phyloP scores from a whole-genome alignment of 352 stramenopile species.

The Thalassiosira mediterranea region DNA sequence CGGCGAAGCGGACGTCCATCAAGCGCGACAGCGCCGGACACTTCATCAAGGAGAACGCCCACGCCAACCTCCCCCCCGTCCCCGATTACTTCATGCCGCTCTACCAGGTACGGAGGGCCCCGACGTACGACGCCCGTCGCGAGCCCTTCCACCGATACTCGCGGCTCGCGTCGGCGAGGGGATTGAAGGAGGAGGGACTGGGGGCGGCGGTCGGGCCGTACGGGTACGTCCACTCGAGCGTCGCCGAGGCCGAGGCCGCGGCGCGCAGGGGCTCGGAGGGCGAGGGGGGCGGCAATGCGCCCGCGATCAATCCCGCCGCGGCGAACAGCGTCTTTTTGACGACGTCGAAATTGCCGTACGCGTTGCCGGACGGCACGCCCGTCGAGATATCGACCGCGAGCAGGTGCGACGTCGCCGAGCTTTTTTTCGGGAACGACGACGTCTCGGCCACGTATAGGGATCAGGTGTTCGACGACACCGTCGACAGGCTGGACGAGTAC shows the following conservation, averaged over 20 bases:
- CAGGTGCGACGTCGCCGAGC: constrained; percentile 70
- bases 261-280: background rate
- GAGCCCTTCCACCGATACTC: constrained; percentile 58
- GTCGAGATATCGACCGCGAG: constrained; percentile 67
- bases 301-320: constrained; percentile 13
- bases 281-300: constrained; percentile 20
- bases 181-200: constrained; percentile 64
- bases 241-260: background rate
- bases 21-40: constrained; percentile 35
- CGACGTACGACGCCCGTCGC: constrained; percentile 26
- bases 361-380: constrained; percentile 67
- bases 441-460: constrained; percentile 28
- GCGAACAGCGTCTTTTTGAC: constrained; percentile 38
- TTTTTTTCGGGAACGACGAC: constrained; percentile 66
- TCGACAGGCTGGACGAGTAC: constrained; percentile 28
- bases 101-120: constrained; percentile 61
- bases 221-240: constrained; percentile 35
- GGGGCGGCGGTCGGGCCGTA: constrained; percentile 56
- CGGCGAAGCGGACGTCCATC: background rate
- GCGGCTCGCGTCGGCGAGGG: constrained; percentile 59
- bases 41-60: constrained; percentile 29
- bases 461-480: constrained; percentile 25
- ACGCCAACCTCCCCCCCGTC: background rate
- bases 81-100: constrained; percentile 63
- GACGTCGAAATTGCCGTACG: constrained; percentile 60